Percentiles rank a stretch among this genome's conserved stretches.
These are phyloP conservation scores for Urtica urens DNA, from an alignment of 306 rosid genomes.

Conservation along the genomic window DNA sequence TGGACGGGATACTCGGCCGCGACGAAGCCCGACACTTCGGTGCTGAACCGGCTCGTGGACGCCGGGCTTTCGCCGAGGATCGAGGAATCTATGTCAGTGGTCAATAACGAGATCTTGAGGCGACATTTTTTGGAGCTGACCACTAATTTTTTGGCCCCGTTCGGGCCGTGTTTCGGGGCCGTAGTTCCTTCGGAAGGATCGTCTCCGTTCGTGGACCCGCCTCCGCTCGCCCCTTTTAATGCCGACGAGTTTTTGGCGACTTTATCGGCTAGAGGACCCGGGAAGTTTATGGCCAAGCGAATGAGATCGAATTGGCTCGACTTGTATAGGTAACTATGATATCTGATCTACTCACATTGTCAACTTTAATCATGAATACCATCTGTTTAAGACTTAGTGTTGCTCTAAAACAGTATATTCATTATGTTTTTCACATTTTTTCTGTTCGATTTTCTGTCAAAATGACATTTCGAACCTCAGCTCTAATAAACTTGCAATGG, in stretches of 20 bases:
- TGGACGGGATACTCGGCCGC: slow-evolving; percentile 79
- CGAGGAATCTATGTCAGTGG: slow-evolving; percentile 87
- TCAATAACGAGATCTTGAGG: slow-evolving; percentile 77
- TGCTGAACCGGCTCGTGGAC: slow-evolving; percentile 79
- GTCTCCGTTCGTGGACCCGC: slow-evolving; percentile 71
- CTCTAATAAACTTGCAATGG: too few species aligned
- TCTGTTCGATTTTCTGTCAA: too few species aligned
- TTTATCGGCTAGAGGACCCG: slow-evolving; percentile 75
- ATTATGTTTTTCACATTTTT: too few species aligned
- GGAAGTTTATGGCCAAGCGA: slow-evolving; percentile 80
- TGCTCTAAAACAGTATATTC: too few species aligned
- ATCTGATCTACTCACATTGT: too few species aligned
- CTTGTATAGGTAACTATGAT: slow-evolving; percentile 71
- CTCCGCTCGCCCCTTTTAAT: slow-evolving; percentile 48
- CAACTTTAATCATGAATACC: too few species aligned
- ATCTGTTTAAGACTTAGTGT: too few species aligned
- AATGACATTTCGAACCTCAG: too few species aligned
- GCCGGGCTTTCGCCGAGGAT: slow-evolving; percentile 82
- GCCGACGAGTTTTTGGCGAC: slow-evolving; percentile 64
- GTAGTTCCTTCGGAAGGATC: slow-evolving; percentile 64
- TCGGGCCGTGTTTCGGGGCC: slow-evolving; percentile 76
- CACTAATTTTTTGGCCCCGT: slow-evolving; percentile 86
- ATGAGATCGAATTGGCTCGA: slow-evolving; percentile 87
- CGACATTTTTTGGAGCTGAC: slow-evolving; percentile 85
- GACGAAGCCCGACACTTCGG: slow-evolving; percentile 83